A percentile compares a stretch with the other conserved stretches of the same genome.
These are phyloP conservation scores for Clavaria fumosa DNA, from an alignment of 768 basidiomycete species.

Conservation along the genomic window DNA sequence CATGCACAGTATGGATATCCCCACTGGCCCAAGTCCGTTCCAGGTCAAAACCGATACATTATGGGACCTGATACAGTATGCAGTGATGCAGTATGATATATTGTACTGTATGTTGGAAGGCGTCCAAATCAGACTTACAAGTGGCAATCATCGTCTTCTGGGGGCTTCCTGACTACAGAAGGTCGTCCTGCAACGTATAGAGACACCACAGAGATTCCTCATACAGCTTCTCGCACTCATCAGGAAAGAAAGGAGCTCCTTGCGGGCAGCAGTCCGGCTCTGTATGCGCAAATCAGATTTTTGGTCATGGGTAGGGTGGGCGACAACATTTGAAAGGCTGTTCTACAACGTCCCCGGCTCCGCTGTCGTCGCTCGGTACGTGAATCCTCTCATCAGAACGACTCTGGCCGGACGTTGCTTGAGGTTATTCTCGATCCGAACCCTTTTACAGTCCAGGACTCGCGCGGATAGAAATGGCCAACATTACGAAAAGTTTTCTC, in stretches of 20 bases:
- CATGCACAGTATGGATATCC: too few species aligned
- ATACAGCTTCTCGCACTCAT: too few species aligned
- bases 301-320: too few species aligned
- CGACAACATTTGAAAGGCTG: constrained; percentile 41
- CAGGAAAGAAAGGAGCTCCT: too few species aligned
- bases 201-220: too few species aligned
- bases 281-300: too few species aligned
- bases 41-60: too few species aligned
- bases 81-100: too few species aligned
- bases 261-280: too few species aligned
- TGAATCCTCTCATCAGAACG: constrained; percentile 91
- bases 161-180: constrained; percentile 66
- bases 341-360: constrained; percentile 74
- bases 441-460: constrained; percentile 80
- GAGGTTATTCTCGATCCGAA: constrained; percentile 84
- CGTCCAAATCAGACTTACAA: constrained; percentile 35
- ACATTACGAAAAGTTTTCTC: constrained; percentile 81
- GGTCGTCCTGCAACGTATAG: too few species aligned
- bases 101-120: constrained; percentile 1
- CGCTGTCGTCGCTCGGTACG: constrained; percentile 74
- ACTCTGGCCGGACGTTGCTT: constrained; percentile 82
- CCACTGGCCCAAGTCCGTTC: too few species aligned
- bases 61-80: too few species aligned
- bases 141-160: constrained; percentile 65
- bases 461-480: constrained; percentile 71